Evolutionary conservation across 805 yeast species (phyloP).

Genomic region (Schizosaccharomyces octosporus): DNA sequence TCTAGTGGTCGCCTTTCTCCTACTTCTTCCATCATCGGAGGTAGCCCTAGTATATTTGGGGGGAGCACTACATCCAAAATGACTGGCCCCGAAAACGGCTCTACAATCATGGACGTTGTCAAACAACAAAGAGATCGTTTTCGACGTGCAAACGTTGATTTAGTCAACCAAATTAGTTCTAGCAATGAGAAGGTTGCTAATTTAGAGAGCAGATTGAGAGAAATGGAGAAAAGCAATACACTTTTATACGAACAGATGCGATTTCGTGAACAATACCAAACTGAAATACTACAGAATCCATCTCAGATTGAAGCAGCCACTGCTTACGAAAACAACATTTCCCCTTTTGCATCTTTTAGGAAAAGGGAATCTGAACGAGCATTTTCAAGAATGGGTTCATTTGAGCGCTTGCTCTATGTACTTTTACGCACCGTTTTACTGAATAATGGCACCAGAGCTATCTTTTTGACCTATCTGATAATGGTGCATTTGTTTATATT

Average conservation of each 20-base stretch:
- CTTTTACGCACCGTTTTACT: conserved; percentile 54
- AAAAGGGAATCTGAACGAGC: conserved; percentile 30
- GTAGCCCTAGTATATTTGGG: conserved; percentile 6
- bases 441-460: conserved; percentile 42
- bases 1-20: conserved; percentile 17
- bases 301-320: conserved; percentile 22
- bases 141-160: conserved; percentile 54
- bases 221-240: conserved; percentile 47
- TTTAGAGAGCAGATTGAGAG: conserved; percentile 37
- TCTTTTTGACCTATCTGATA: conserved; percentile 48
- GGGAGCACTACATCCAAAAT: conserved; percentile 1
- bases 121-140: conserved; percentile 90
- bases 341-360: conserved; percentile 66
- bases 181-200: conserved; percentile 29
- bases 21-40: conserved; percentile 15
- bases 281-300: conserved; percentile 5
- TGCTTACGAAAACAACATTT: conserved; percentile 50
- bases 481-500: conserved; percentile 41
- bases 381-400: conserved; percentile 41
- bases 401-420: conserved; percentile 54
- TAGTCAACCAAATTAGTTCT: conserved; percentile 57
- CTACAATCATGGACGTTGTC: conserved; percentile 50
- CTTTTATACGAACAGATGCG: conserved; percentile 49
- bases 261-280: conserved; percentile 11
- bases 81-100: conserved; percentile 8